phyloP scores from a whole-genome alignment of 345 rosid genomes.

The Citrus medica region DNA sequence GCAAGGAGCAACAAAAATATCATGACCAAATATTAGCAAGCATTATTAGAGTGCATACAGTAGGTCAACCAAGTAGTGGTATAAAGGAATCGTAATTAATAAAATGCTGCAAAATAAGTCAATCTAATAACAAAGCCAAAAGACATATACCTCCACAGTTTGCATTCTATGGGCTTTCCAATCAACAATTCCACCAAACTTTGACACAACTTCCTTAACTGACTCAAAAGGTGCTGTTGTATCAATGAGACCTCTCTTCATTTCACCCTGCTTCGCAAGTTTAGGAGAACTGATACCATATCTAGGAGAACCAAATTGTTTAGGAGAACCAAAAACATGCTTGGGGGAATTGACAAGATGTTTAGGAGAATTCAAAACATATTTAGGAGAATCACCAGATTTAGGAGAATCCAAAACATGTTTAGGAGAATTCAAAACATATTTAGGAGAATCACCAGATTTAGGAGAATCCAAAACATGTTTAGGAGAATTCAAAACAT shows the following conservation, averaged over 20 bases:
- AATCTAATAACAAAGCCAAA: not conserved
- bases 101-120: not conserved
- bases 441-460: not conserved
- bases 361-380: conserved; percentile 18
- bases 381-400: not conserved
- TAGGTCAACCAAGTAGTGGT: not conserved
- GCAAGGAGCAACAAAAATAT: not conserved
- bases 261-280: conserved; percentile 23
- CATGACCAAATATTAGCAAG: not conserved
- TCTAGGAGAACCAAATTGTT: conserved; percentile 20
- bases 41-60: not conserved
- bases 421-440: conserved; percentile 18
- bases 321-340: conserved; percentile 14
- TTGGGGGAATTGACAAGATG: conserved; percentile 25
- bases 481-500: conserved; percentile 19
- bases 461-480: too few species aligned
- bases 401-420: too few species aligned
- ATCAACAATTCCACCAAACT: conserved; percentile 93
- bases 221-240: conserved; percentile 90
- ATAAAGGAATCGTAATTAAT: not conserved
- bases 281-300: conserved; percentile 26
- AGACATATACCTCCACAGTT: conserved; percentile 62
- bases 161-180: conserved; percentile 92
- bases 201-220: conserved; percentile 92
- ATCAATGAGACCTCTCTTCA: conserved; percentile 61